Conservation (phyloP, 495 filamentous ascomycete genomes). For the Talaromyces wortmannii region DNA sequence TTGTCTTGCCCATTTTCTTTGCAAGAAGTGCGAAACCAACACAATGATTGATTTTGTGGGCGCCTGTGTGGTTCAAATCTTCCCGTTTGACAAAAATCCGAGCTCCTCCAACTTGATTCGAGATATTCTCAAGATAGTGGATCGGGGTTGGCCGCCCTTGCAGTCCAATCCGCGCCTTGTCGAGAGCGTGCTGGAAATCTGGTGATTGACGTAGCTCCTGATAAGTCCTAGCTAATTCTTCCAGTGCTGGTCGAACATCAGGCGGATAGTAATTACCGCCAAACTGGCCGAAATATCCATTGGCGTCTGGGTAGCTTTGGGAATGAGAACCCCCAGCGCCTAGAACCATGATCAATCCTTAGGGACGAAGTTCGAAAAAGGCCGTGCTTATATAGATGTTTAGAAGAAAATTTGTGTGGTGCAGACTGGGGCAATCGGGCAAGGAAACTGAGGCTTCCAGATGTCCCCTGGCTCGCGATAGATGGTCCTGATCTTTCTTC, state of each 20-base stretch:
- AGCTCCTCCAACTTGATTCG: slow-evolving; percentile 78
- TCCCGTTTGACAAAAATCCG: slow-evolving; percentile 94
- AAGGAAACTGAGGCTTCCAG: not conserved
- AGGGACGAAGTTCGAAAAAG: not conserved
- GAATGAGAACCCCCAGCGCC: not conserved
- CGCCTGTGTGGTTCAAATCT: slow-evolving; percentile 73
- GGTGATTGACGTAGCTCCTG: not conserved
- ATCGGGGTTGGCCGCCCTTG: slow-evolving; percentile 14
- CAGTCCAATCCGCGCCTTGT: slow-evolving; percentile 8
- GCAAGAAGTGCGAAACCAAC: slow-evolving; percentile 75
- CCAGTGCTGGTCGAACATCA: slow-evolving; percentile 9
- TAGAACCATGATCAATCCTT: not conserved
- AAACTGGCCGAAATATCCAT: slow-evolving; percentile 14
- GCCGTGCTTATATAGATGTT: not conserved
- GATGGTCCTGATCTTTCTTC: not conserved
- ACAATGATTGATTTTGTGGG: slow-evolving; percentile 89
- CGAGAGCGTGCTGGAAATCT: slow-evolving; percentile 4
- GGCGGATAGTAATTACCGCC: slow-evolving; percentile 14
- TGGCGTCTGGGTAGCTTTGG: slow-evolving; percentile 7
- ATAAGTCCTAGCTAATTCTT: slow-evolving; percentile 6
- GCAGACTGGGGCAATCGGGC: not conserved
- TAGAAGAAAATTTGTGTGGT: not conserved
- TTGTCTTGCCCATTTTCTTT: slow-evolving; percentile 66
- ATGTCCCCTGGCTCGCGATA: not conserved
- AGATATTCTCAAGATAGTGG: slow-evolving; percentile 5